Evolutionary conservation across 176 grass and related monocot genomes (phyloP).

Genomic region (Cenchrus purpureus): DNA sequence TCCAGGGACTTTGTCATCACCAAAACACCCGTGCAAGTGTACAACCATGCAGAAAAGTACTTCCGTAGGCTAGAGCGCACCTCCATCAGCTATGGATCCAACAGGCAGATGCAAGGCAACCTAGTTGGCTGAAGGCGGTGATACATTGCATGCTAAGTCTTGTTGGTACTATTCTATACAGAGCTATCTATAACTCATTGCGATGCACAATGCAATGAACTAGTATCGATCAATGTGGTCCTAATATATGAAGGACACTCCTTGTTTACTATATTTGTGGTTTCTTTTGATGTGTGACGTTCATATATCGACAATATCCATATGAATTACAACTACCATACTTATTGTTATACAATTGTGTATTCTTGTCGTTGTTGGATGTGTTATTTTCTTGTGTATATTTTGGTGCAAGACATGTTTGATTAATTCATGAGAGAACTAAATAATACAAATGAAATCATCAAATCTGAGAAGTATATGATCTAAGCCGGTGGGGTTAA

Average conservation of each 20-base stretch:
- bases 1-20: slow-evolving; percentile 28
- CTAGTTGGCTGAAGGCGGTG: not conserved
- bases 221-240: not conserved
- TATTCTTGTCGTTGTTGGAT: not conserved
- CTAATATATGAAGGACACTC: not conserved
- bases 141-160: not conserved
- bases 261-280: not conserved
- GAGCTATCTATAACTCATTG: not conserved
- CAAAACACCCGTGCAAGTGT: slow-evolving; percentile 17
- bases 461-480: not conserved
- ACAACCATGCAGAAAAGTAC: slow-evolving; percentile 45
- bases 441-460: not conserved
- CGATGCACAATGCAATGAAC: not conserved
- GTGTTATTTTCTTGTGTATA: not conserved
- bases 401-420: not conserved
- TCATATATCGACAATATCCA: not conserved
- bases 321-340: not conserved
- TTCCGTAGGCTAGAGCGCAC: not conserved
- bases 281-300: not conserved
- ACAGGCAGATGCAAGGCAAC: not conserved
- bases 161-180: not conserved
- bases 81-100: not conserved
- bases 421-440: not conserved
- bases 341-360: not conserved
- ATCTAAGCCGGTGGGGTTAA: no score